Evolutionary conservation across 106 monocot species (phyloP), one percentile per base, ranked within the genome.

Genomic region (Cymbidium sinense): DNA sequence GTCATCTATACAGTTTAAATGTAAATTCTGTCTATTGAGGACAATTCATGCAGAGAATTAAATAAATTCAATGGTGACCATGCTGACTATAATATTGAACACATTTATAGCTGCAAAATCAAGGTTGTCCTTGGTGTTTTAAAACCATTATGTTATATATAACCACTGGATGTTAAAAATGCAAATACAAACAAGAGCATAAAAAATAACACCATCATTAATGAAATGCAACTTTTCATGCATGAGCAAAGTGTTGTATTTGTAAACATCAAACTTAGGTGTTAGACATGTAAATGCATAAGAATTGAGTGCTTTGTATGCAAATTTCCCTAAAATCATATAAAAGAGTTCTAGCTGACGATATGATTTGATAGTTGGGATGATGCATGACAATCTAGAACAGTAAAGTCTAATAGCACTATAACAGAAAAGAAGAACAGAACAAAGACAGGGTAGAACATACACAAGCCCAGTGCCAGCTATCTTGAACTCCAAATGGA

Each of bases 401-500:
- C 64, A 64, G 64, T 29, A 12, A 0, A 2, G 67, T 31, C 23
- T 15, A 67, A 4, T 67, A 67, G 67, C 7, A 67, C 15, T 0
- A 67, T 31, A 33, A 17, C 15, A 67, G 67, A 33, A 33, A 67
- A 31, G 2, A 12, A 67, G 31, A 67, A 67, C 67, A 69, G 34
- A 21, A 21, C 39, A 39, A 2, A 21, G 74, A 20, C 21, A 71
- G 71, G 21, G 13, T 44, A 58, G 10, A 64, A 80, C 94, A 85
- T 90, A 94, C 94, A 25, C 70, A 71, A 99, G 90, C 37, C 87
- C 87, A 73, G 98, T 92, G 79, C 84, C 81, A 83, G 87, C 78
- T 76, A 99, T 94, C 78, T 94, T 92, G 82, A 99, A 94, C 82
- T 99, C 98, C 75, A 99, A 76, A 82, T 99, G 98, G 72, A 87